Percentiles rank a stretch among this genome's conserved stretches.
Evolutionary conservation across 257 asterid species (phyloP).

Genomic region (Avicennia marina): DNA sequence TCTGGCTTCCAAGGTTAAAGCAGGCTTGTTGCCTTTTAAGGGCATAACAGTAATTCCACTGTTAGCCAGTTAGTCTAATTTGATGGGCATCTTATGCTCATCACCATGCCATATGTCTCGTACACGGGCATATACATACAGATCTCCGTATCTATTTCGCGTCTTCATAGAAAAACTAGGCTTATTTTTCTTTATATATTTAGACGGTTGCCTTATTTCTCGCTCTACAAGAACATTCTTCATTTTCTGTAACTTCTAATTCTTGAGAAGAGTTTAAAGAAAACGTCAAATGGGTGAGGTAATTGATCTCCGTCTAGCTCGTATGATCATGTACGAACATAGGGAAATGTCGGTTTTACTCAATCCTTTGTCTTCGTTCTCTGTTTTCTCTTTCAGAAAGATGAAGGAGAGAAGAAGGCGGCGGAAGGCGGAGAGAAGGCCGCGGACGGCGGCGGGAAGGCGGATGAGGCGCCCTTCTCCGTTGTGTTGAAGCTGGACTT

Average conservation of each 20-base stretch:
- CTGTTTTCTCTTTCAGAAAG: conserved; percentile 36
- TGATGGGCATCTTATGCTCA: conserved; percentile 9
- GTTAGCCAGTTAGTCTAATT: conserved; percentile 12
- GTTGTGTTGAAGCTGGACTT: conserved; percentile 48
- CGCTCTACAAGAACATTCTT: conserved; percentile 27
- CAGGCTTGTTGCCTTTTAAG: neutral
- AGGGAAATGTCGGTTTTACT: neutral
- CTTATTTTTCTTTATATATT: conserved; percentile 17
- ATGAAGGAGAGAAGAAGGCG: conserved; percentile 34
- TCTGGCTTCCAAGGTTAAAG: neutral
- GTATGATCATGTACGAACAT: neutral
- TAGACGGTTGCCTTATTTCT: conserved; percentile 30
- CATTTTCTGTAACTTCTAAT: neutral
- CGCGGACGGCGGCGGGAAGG: conserved; percentile 27
- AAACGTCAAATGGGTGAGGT: conserved; percentile 50
- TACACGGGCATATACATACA: conserved; percentile 3
- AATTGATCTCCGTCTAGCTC: conserved; percentile 2
- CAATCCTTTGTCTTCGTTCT: neutral
- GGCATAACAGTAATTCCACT: conserved; percentile 10
- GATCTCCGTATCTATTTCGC: neutral
- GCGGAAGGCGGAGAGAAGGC: conserved; percentile 23
- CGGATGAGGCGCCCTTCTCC: too few relatives aligned
- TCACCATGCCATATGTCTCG: neutral
- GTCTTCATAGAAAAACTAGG: conserved; percentile 13
- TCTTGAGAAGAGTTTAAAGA: neutral